Percentiles rank a stretch among this genome's conserved stretches.
phyloP scores from a whole-genome alignment of 2,329 filamentous ascomycete species.

The Pseudocercospora musae region DNA sequence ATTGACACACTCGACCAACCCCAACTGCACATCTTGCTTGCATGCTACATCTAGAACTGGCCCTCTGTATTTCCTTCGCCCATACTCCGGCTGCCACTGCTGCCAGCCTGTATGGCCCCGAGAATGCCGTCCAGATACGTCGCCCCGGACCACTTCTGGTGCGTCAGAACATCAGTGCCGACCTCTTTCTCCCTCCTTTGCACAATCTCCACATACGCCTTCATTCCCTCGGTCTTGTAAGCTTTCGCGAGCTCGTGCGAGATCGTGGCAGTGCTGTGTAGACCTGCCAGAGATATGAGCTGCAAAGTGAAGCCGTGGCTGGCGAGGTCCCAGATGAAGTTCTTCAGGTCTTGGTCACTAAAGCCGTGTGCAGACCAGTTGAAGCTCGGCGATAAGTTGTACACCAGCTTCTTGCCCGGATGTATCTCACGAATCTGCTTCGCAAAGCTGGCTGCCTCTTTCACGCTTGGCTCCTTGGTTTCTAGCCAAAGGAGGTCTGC shows the following conservation, averaged over 20 bases:
- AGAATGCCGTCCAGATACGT: slow-evolving; percentile 83
- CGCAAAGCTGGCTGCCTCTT: slow-evolving; percentile 72
- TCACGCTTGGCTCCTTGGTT: slow-evolving; percentile 82
- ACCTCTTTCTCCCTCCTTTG: slow-evolving; percentile 87
- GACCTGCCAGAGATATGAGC: slow-evolving; percentile 61
- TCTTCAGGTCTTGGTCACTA: slow-evolving; percentile 73
- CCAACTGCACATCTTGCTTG: too few relatives aligned
- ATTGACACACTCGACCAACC: too few relatives aligned
- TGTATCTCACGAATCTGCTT: slow-evolving; percentile 66
- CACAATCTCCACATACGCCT: slow-evolving; percentile 92
- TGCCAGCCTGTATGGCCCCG: slow-evolving; percentile 86
- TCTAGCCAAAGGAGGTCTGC: slow-evolving; percentile 97
- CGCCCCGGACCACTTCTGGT: slow-evolving; percentile 82
- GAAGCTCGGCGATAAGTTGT: slow-evolving; percentile 95
- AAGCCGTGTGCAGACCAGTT: slow-evolving; percentile 99
- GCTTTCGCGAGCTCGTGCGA: slow-evolving; percentile 71
- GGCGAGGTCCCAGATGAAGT: slow-evolving; percentile 95
- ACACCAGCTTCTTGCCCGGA: slow-evolving; percentile 86
- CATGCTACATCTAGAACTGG: slow-evolving; percentile 34
- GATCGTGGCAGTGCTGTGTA: slow-evolving; percentile 63
- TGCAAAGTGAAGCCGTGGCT: slow-evolving; percentile 72
- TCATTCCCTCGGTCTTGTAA: slow-evolving; percentile 91
- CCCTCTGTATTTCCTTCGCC: slow-evolving; percentile 88
- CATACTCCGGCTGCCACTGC: slow-evolving; percentile 87
- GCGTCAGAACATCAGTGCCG: slow-evolving; percentile 86